These are phyloP conservation scores for Rhododendron henanense DNA, from an alignment of 148 eudicot genomes.

Conservation along the genomic window DNA sequence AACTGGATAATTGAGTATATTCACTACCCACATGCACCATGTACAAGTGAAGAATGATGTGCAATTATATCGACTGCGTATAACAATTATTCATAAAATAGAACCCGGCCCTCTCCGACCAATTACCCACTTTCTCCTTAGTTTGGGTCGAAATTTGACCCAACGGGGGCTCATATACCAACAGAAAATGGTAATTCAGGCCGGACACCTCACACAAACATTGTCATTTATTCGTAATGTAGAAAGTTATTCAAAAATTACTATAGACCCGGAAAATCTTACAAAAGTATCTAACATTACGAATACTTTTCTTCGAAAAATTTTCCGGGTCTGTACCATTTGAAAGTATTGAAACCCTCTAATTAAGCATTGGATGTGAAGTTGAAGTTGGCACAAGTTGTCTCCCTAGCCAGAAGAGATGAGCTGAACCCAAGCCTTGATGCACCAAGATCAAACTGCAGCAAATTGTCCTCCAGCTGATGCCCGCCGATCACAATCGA, in stretches of 20 bases:
- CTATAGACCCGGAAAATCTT: background rate
- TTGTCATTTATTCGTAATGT: no score
- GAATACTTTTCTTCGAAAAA: background rate
- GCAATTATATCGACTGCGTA: no score
- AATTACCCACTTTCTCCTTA: no score
- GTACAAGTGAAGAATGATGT: no score
- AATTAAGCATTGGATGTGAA: constrained; percentile 15
- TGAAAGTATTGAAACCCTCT: background rate
- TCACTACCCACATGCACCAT: no score
- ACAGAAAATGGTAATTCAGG: no score
- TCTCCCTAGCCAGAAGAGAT: constrained; percentile 20
- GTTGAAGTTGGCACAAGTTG: constrained; percentile 42
- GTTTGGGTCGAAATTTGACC: no score
- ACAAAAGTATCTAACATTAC: background rate
- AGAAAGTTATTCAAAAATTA: background rate
- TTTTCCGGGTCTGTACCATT: background rate
- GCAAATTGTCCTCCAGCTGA: constrained; percentile 48
- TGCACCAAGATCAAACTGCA: constrained; percentile 40
- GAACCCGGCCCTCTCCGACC: no score
- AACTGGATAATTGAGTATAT: no score
- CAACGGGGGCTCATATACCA: no score
- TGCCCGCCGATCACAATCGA: constrained; percentile 45
- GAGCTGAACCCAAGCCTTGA: constrained; percentile 42
- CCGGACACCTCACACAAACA: no score
- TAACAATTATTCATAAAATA: no score